phyloP scores from a whole-genome alignment of 495 filamentous ascomycete species.

The Hypoxylon intermedium region DNA sequence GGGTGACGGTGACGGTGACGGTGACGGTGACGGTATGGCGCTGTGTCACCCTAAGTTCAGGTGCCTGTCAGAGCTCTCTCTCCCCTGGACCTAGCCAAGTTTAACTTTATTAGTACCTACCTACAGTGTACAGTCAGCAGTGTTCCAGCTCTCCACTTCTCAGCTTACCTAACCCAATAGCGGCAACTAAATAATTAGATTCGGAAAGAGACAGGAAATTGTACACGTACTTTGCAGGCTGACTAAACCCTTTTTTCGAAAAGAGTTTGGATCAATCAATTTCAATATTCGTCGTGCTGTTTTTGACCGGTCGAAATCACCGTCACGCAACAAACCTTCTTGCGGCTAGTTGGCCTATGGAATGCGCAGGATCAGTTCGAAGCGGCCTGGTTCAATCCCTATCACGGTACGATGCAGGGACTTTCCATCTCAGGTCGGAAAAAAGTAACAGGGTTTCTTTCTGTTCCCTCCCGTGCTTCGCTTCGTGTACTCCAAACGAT shows the following conservation, averaged over 20 bases:
- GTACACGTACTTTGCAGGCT: too few relatives aligned
- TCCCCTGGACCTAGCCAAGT: slow-evolving; percentile 13
- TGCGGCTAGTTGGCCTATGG: slow-evolving; percentile 10
- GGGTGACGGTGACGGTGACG: neutral
- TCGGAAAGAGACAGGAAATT: neutral
- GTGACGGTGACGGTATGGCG: slow-evolving; percentile 28
- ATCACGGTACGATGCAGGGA: slow-evolving; percentile 23
- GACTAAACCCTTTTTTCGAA: too few relatives aligned
- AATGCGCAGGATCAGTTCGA: slow-evolving; percentile 18
- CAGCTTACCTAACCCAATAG: slow-evolving; percentile 3
- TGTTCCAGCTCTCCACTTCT: too few relatives aligned
- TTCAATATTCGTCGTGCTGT: neutral
- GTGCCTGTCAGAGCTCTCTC: neutral
- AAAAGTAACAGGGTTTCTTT: slow-evolving; percentile 2
- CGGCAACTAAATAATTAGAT: slow-evolving; percentile 6
- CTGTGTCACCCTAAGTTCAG: slow-evolving; percentile 16
- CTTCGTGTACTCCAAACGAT: neutral
- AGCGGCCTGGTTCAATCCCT: slow-evolving; percentile 7
- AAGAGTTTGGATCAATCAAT: too few relatives aligned
- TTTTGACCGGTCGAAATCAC: slow-evolving; percentile 4
- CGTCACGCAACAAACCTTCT: slow-evolving; percentile 3
- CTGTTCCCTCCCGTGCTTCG: neutral
- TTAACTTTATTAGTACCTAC: too few relatives aligned
- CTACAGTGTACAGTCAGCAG: slow-evolving; percentile 5
- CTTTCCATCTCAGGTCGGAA: neutral